A percentile compares a stretch with the other conserved stretches of the same genome.
phyloP scores from a whole-genome alignment of 345 rosid genomes.

The Salix koriyanagi region DNA sequence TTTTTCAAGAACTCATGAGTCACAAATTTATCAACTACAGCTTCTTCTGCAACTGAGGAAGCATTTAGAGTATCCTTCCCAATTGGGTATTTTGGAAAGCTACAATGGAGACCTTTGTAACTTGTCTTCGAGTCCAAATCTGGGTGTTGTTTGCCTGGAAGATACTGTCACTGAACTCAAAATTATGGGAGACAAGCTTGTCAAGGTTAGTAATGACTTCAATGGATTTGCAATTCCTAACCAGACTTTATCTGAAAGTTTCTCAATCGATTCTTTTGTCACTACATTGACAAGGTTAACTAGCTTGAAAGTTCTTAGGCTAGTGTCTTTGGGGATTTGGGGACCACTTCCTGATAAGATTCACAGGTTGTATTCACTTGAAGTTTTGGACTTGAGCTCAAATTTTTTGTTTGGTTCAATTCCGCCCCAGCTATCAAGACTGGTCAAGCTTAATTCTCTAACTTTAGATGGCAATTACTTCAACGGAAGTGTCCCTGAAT shows the following conservation, averaged over 20 bases:
- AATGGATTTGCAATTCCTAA: slow-evolving; percentile 53
- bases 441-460: slow-evolving; percentile 63
- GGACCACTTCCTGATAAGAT: slow-evolving; percentile 86
- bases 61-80: slow-evolving; percentile 78
- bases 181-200: slow-evolving; percentile 69
- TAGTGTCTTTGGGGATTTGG: slow-evolving; percentile 89
- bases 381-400: slow-evolving; percentile 80
- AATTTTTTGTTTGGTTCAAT: slow-evolving; percentile 73
- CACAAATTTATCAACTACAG: slow-evolving; percentile 58
- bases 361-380: slow-evolving; percentile 68
- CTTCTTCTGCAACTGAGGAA: slow-evolving; percentile 69
- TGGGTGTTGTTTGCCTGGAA: slow-evolving; percentile 60
- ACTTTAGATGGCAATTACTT: slow-evolving; percentile 68
- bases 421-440: slow-evolving; percentile 70
- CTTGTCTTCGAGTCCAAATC: slow-evolving; percentile 49
- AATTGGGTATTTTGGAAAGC: slow-evolving; percentile 52
- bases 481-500: slow-evolving; percentile 65
- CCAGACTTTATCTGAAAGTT: slow-evolving; percentile 60
- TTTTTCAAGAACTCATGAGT: slow-evolving; percentile 42
- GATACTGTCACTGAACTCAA: slow-evolving; percentile 68
- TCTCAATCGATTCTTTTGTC: slow-evolving; percentile 74
- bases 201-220: slow-evolving; percentile 47
- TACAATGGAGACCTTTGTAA: slow-evolving; percentile 67
- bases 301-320: slow-evolving; percentile 64
- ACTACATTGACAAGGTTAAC: slow-evolving; percentile 83